Conservation (phyloP, 2,329 filamentous ascomycete species). For the Thelonectria olida region DNA sequence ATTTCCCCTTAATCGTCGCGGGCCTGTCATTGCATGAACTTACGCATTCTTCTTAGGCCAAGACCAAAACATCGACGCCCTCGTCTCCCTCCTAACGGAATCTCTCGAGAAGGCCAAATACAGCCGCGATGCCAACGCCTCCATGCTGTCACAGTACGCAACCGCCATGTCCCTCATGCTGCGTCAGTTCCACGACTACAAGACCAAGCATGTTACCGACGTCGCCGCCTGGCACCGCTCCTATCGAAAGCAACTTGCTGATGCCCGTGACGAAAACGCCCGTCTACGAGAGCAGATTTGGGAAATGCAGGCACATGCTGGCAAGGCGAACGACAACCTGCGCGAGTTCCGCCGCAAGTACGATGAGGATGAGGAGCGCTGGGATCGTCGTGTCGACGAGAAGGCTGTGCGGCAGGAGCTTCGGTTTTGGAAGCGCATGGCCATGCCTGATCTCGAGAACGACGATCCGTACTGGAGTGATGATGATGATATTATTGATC, state of each 20-base stretch:
- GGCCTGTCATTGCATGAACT: neutral
- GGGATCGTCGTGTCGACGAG: slow-evolving; percentile 63
- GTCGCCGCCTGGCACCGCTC: slow-evolving; percentile 72
- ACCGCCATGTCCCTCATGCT: slow-evolving; percentile 66
- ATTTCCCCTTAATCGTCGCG: slow-evolving; percentile 17
- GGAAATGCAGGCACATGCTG: slow-evolving; percentile 71
- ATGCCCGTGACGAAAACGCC: slow-evolving; percentile 71
- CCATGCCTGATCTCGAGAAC: slow-evolving; percentile 68
- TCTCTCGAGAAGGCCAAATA: slow-evolving; percentile 69
- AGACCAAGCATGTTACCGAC: slow-evolving; percentile 68
- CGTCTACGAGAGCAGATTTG: slow-evolving; percentile 72
- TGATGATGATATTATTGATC: slow-evolving; percentile 71
- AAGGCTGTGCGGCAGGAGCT: slow-evolving; percentile 65
- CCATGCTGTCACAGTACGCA: slow-evolving; percentile 67
- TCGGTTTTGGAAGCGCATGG: slow-evolving; percentile 73
- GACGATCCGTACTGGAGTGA: slow-evolving; percentile 71
- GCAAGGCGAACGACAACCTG: slow-evolving; percentile 65
- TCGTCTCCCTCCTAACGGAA: slow-evolving; percentile 69
- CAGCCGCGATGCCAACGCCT: slow-evolving; percentile 68
- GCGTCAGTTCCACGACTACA: slow-evolving; percentile 73
- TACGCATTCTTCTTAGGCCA: slow-evolving; percentile 53
- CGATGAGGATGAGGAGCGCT: slow-evolving; percentile 64
- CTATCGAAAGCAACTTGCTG: slow-evolving; percentile 71
- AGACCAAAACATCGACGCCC: slow-evolving; percentile 67
- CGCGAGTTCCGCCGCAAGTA: slow-evolving; percentile 65